These are phyloP conservation scores for Physcomitrellopsis africana DNA, from an alignment of 225 moss, liverwort and hornwort genomes.

Conservation along the genomic window DNA sequence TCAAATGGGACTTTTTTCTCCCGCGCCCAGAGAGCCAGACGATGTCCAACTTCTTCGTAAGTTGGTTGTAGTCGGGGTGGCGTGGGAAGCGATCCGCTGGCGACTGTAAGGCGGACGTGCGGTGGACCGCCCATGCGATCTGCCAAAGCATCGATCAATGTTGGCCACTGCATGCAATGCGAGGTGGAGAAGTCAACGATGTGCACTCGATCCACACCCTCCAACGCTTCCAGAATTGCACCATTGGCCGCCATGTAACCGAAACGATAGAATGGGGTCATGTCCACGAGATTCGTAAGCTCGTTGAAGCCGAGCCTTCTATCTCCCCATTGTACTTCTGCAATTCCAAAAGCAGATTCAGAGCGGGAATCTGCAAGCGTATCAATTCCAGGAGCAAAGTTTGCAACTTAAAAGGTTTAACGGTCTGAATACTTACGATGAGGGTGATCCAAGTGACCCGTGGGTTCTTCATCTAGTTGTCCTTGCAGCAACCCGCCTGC, in stretches of 20 bases:
- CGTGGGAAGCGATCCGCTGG: slow-evolving; percentile 44
- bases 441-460: slow-evolving; percentile 1
- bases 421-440: slow-evolving; percentile 20
- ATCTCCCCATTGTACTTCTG: slow-evolving; percentile 50
- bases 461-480: background rate
- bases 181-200: slow-evolving; percentile 75
- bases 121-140: slow-evolving; percentile 69
- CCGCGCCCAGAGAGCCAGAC: slow-evolving; percentile 57
- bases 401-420: background rate
- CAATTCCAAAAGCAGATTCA: background rate
- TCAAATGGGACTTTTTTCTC: slow-evolving; percentile 66
- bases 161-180: slow-evolving; percentile 86
- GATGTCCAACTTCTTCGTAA: slow-evolving; percentile 56
- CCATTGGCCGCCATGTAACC: slow-evolving; percentile 86
- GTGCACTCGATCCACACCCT: slow-evolving; percentile 70
- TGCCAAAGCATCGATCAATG: slow-evolving; percentile 73
- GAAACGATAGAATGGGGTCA: slow-evolving; percentile 84
- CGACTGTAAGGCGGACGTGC: slow-evolving; percentile 75
- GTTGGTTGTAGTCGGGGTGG: slow-evolving; percentile 58
- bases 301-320: slow-evolving; percentile 58
- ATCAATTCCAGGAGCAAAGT: background rate
- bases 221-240: slow-evolving; percentile 75
- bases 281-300: slow-evolving; percentile 72
- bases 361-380: too few species aligned
- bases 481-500: slow-evolving; percentile 46